Evolutionary conservation across 345 rosid species (phyloP).

Genomic region (Melaleuca quinquenervia): DNA sequence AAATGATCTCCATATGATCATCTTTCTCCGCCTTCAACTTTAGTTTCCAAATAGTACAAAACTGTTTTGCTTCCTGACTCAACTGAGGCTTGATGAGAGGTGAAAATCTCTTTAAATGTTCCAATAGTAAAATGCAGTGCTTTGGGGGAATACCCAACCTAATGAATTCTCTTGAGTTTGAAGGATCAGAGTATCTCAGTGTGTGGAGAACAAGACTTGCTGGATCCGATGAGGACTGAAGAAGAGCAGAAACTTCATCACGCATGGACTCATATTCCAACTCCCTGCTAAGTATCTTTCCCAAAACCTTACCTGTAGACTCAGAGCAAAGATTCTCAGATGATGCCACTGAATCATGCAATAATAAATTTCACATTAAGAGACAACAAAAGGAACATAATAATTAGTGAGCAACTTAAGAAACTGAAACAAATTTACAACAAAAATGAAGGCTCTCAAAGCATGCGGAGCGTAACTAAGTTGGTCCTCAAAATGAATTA

Average conservation of each 20-base stretch:
- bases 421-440: background rate
- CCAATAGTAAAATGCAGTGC: constrained; percentile 9
- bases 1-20: constrained; percentile 14
- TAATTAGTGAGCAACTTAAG: background rate
- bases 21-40: constrained; percentile 8
- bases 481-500: background rate
- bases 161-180: background rate
- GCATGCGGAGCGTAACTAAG: background rate
- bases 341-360: background rate
- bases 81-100: constrained; percentile 9
- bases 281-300: constrained; percentile 3
- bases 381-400: background rate
- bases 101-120: constrained; percentile 15
- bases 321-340: background rate
- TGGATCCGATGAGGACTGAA: constrained; percentile 16
- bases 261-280: constrained; percentile 1
- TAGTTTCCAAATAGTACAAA: constrained; percentile 22
- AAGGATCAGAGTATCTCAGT: constrained; percentile 6
- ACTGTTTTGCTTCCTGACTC: constrained; percentile 8
- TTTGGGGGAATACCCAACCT: constrained; percentile 3
- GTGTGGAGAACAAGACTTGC: constrained; percentile 23
- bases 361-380: background rate
- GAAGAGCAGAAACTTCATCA: constrained; percentile 7
- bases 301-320: background rate
- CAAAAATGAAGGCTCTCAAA: background rate